A percentile compares a stretch with the other conserved stretches of the same genome.
Conservation (phyloP, 345 rosid genomes). For the Eutrema yunnanense region DNA sequence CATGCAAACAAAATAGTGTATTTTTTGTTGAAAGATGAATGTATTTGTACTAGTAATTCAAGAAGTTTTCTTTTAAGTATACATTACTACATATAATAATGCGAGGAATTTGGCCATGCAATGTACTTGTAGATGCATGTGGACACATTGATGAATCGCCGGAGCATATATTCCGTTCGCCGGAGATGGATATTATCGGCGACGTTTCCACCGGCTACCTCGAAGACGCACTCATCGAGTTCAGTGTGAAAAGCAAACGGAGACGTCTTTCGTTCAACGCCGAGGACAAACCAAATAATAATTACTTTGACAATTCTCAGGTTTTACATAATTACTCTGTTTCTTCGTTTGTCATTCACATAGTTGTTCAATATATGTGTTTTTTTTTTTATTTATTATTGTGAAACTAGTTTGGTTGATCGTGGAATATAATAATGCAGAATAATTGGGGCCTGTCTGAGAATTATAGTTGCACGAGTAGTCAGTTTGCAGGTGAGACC, state of each 20-base stretch:
- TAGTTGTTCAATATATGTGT: background rate
- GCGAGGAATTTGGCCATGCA: slow-evolving; percentile 3
- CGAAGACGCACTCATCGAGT: slow-evolving; percentile 75
- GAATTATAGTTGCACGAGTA: slow-evolving; percentile 49
- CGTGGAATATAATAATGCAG: slow-evolving; percentile 33
- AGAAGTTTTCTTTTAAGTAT: background rate
- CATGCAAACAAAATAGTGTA: background rate
- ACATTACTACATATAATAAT: background rate
- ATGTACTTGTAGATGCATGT: slow-evolving; percentile 21
- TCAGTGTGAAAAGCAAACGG: slow-evolving; percentile 56
- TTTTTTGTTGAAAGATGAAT: background rate
- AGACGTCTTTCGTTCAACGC: slow-evolving; percentile 41
- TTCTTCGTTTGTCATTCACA: background rate
- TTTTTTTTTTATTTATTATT: background rate
- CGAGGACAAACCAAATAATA: slow-evolving; percentile 20
- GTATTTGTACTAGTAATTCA: background rate
- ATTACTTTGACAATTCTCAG: slow-evolving; percentile 12
- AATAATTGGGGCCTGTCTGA: slow-evolving; percentile 51
- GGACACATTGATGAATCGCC: slow-evolving; percentile 40
- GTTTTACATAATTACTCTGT: slow-evolving; percentile 4
- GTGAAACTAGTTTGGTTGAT: background rate
- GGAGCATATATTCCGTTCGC: slow-evolving; percentile 31
- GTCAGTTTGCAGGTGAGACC: slow-evolving; percentile 39
- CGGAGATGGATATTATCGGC: slow-evolving; percentile 23
- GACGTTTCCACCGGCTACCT: slow-evolving; percentile 79